Conservation (phyloP, 345 rosid genomes). For the Salix udensis region DNA sequence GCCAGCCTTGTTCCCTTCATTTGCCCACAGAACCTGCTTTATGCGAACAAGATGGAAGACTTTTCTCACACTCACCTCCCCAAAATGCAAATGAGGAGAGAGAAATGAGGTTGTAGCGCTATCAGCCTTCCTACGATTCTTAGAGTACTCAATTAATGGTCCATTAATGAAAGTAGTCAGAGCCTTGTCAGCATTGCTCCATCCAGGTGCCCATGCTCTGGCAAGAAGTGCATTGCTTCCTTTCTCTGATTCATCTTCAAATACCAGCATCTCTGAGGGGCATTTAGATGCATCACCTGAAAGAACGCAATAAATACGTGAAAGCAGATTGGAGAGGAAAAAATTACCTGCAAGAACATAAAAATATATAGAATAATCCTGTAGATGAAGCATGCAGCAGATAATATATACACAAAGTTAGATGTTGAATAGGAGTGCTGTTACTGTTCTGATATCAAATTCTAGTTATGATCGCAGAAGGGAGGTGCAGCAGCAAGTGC, state of each 20-base stretch:
- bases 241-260: constrained; percentile 89
- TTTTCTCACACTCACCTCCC: constrained; percentile 95
- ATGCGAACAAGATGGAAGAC: constrained; percentile 88
- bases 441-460: background rate
- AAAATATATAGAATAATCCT: background rate
- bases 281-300: constrained; percentile 76
- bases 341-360: background rate
- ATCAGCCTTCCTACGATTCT: constrained; percentile 88
- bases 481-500: background rate
- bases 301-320: constrained; percentile 15
- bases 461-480: background rate
- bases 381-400: background rate
- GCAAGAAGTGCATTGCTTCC: constrained; percentile 97
- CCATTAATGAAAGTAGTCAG: constrained; percentile 83
- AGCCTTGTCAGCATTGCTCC: constrained; percentile 92
- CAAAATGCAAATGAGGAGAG: constrained; percentile 95
- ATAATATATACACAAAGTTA: background rate
- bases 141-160: constrained; percentile 77
- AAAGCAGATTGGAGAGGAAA: background rate
- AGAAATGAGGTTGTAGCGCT: constrained; percentile 96
- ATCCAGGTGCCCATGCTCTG: constrained; percentile 98
- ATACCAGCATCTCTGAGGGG: constrained; percentile 57
- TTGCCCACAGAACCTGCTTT: constrained; percentile 90
- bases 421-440: background rate
- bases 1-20: constrained; percentile 90